Evolutionary conservation across 2,329 filamentous ascomycete species (phyloP).

Genomic region (Fusarium solani-melongenae): DNA sequence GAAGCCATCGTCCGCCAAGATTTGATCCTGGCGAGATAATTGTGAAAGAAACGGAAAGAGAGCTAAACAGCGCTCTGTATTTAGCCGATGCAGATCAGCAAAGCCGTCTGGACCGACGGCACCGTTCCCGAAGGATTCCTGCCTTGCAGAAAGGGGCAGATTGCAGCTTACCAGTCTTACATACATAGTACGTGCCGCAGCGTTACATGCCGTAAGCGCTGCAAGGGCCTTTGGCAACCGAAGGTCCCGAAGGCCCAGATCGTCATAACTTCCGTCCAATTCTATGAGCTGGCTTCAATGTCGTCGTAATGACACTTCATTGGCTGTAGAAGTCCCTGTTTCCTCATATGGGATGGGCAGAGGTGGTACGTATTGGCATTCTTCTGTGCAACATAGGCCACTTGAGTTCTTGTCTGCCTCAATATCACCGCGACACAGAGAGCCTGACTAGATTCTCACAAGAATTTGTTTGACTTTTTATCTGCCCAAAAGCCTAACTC

Average conservation of each 20-base stretch:
- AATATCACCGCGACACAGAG: neutral
- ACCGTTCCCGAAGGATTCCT: slow-evolving; percentile 17
- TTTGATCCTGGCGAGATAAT: neutral
- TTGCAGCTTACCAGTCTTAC: slow-evolving; percentile 12
- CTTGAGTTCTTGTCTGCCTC: neutral
- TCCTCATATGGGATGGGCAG: neutral
- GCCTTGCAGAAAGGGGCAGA: neutral
- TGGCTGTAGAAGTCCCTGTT: neutral
- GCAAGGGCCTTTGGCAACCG: neutral
- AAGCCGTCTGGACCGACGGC: slow-evolving; percentile 20
- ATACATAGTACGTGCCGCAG: slow-evolving; percentile 11
- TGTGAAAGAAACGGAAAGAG: neutral
- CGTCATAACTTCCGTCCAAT: neutral
- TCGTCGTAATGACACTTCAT: neutral
- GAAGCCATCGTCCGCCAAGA: neutral
- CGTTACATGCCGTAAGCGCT: neutral
- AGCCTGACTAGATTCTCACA: neutral
- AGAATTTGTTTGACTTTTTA: too few species aligned
- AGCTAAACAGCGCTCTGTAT: neutral
- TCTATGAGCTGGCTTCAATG: neutral
- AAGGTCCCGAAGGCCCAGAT: neutral
- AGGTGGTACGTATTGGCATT: neutral
- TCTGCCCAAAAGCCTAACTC: too few species aligned
- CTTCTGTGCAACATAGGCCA: neutral
- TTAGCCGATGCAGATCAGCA: slow-evolving; percentile 19